These are phyloP conservation scores for Closterium sp. DNA, from an alignment of 139 green algal genomes.

Conservation along the genomic window DNA sequence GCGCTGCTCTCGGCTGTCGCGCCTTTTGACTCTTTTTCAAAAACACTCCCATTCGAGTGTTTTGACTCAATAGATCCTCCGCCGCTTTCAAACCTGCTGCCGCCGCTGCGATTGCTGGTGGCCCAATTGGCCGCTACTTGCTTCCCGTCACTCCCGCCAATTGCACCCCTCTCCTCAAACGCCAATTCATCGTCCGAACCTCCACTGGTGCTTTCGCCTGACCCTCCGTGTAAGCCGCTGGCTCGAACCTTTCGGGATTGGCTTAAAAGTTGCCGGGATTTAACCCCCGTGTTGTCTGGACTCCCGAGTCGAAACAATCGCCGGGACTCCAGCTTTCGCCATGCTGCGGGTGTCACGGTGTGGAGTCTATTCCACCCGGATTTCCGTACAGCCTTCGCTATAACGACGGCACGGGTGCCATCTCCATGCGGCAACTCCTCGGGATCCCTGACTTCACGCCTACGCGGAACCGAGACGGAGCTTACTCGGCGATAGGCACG, in stretches of 20 bases:
- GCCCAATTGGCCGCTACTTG: not conserved
- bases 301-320: not conserved
- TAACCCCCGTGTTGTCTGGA: not conserved
- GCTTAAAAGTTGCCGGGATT: not conserved
- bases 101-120: not conserved
- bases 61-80: not conserved
- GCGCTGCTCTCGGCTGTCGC: not conserved
- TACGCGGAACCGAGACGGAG: not conserved
- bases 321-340: not conserved
- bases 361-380: not conserved
- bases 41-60: not conserved
- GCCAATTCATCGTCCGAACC: not conserved
- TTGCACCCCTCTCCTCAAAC: not conserved
- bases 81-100: not conserved
- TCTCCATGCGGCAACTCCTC: not conserved
- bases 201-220: not conserved
- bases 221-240: not conserved
- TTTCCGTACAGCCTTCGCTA: not conserved
- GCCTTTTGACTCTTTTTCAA: not conserved
- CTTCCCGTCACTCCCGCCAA: not conserved
- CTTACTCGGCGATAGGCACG: not conserved
- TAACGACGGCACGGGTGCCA: not conserved
- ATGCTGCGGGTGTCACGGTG: not conserved
- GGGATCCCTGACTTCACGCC: not conserved
- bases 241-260: not conserved